Percentiles rank a stretch among this genome's conserved stretches.
Evolutionary conservation across 2,329 filamentous ascomycete species (phyloP).

Genomic region (Neopestalotiopsis sp.): DNA sequence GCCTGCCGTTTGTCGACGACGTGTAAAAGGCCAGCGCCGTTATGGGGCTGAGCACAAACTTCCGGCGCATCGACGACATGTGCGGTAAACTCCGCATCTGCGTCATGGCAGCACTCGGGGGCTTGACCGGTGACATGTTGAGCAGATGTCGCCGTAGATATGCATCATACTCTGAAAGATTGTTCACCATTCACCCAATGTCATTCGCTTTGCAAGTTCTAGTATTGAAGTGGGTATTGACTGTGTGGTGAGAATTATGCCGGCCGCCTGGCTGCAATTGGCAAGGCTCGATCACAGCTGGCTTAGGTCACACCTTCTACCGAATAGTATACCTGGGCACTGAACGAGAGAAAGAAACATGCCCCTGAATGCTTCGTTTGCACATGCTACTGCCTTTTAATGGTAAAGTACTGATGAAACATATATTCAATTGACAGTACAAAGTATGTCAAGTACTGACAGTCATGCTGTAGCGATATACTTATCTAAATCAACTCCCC

Average conservation of each 20-base stretch:
- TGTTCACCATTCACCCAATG: not conserved
- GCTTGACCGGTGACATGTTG: not conserved
- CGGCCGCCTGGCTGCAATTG: not conserved
- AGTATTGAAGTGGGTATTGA: slow-evolving; percentile 6
- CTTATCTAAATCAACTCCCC: not conserved
- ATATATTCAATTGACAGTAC: not conserved
- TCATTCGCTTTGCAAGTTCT: not conserved
- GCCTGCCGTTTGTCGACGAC: slow-evolving; percentile 29
- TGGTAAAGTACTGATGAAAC: not conserved
- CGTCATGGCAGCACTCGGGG: not conserved
- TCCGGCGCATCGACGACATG: slow-evolving; percentile 23
- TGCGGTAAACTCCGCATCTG: not conserved
- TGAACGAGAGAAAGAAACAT: not conserved
- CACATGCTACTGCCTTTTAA: no score
- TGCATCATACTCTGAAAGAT: not conserved
- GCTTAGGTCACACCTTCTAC: not conserved
- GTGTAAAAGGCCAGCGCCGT: slow-evolving; percentile 63
- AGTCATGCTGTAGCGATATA: not conserved
- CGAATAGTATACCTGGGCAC: not conserved
- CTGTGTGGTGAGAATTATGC: slow-evolving; percentile 3
- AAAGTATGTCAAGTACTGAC: not conserved
- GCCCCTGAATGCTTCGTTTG: no score
- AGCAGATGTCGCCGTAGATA: not conserved
- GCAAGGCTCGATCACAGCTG: not conserved
- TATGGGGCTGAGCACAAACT: slow-evolving; percentile 57